These are phyloP conservation scores for Arthrobotrys sphaeroides DNA, from an alignment of 2,329 filamentous ascomycete species.

Conservation along the genomic window DNA sequence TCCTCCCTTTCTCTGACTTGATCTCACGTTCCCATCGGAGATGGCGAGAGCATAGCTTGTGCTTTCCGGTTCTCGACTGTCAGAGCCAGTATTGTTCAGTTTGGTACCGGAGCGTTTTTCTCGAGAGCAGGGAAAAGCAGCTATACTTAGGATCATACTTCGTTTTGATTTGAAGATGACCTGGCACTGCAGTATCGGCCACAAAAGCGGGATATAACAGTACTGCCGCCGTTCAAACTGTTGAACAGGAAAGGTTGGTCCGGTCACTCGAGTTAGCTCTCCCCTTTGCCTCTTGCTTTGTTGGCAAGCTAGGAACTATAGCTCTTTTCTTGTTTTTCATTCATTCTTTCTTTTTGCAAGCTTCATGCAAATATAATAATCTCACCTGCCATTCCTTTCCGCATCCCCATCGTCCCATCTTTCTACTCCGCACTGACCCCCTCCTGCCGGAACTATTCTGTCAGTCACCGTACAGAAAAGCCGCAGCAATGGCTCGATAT, in stretches of 20 bases:
- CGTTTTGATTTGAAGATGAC: constrained; percentile 22
- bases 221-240: neutral
- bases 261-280: neutral
- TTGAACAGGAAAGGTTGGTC: constrained; percentile 1
- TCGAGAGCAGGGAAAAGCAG: neutral
- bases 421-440: constrained; percentile 6
- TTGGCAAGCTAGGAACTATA: constrained; percentile 1
- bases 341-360: neutral
- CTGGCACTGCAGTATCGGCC: constrained; percentile 26
- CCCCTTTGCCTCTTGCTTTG: constrained; percentile 15
- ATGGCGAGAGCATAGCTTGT: constrained; percentile 29
- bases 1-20: constrained; percentile 24
- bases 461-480: neutral
- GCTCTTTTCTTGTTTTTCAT: neutral
- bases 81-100: constrained; percentile 7
- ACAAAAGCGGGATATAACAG: neutral
- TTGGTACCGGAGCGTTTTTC: constrained; percentile 40
- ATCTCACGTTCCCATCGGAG: neutral
- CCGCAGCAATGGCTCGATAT: constrained; percentile 21
- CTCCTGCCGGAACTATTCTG: neutral
- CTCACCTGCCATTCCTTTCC: constrained; percentile 5
- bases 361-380: constrained; percentile 23
- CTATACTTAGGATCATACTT: constrained; percentile 13
- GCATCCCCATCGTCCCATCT: constrained; percentile 5
- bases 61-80: constrained; percentile 40